Evolutionary conservation across 2,329 filamentous ascomycete species (phyloP), one percentile per base, ranked within the genome.

Genomic region (Penicillium sp.): DNA sequence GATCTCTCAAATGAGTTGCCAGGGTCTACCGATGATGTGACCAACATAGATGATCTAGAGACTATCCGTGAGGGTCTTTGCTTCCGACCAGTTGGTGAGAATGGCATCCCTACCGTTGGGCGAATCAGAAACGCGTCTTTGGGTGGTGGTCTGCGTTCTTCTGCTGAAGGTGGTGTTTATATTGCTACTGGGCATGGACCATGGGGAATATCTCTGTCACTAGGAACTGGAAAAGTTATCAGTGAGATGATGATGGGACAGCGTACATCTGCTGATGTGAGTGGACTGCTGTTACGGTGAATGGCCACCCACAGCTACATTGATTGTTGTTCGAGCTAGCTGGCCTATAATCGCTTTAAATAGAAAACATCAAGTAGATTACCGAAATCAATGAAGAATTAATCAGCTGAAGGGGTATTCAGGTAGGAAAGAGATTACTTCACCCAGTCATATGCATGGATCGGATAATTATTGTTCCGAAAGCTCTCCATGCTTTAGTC

Each of bases 101-200:
- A 78, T 49, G 89, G 88, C 0, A 77, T 77, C 25, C 89, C 89
- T 0, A 82, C 91, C 25, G 66, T 92, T 9, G 75, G 79, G 3
- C 76, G 82, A 31, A 72, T 91, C 25, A 72, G 77, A 1, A 84
- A 89, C 60, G 67, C 73, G 12, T 76, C 79, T 42, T 77, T 90
- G 3, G 85, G 85, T 1, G 66, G 12, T 73, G 77, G 85, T 1
- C 83, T 87, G 29, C 63, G 53, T 51, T 48, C 57, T 4, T 25
- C 11, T 22, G 31, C 48, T 3, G 23, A 70, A 61, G 58, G 87
- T 2, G 88, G 89, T 4, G 85, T 93, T 0, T 92, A 84, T 67
- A 70, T 92, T 35, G 85, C 86, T 1, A 79, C 86, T 4, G 89
- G 89, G 0, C 89, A 92, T 76, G 89, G 89, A 0, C 86, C 89